Conservation (phyloP, 352 stramenopile species). For the Phytophthora pseudosyringae region DNA sequence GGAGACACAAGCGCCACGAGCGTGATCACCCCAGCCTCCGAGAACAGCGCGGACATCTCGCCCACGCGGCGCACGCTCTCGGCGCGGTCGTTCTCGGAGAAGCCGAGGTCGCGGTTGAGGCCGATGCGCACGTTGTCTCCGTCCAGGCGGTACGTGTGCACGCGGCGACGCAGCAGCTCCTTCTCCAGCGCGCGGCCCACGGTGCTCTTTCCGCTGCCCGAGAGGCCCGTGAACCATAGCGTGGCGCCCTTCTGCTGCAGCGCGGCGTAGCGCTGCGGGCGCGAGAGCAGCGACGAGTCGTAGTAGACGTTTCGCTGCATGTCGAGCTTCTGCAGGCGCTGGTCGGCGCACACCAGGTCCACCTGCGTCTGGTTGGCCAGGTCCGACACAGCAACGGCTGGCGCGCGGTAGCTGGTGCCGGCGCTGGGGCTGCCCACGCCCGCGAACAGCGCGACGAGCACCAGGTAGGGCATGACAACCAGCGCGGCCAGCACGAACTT, state of each 20-base stretch:
- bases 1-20: constrained; percentile 97
- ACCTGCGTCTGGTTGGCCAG: constrained; percentile 44
- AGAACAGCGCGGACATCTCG: constrained; percentile 97
- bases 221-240: constrained; percentile 98
- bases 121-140: constrained; percentile 99
- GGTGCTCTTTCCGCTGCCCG: constrained; percentile 97
- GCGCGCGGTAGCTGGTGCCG: background rate
- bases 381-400: constrained; percentile 2
- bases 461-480: constrained; percentile 65
- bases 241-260: constrained; percentile 97
- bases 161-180: constrained; percentile 92
- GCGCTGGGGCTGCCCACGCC: constrained; percentile 30
- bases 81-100: constrained; percentile 95
- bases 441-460: constrained; percentile 62
- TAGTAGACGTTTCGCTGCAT: constrained; percentile 87
- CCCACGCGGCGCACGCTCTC: constrained; percentile 97
- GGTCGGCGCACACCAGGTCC: constrained; percentile 54
- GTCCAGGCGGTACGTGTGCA: constrained; percentile 98
- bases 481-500: constrained; percentile 59
- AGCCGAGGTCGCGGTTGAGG: constrained; percentile 97
- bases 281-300: constrained; percentile 76
- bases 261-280: constrained; percentile 69
- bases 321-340: constrained; percentile 71
- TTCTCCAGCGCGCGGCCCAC: constrained; percentile 97
- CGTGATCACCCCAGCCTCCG: constrained; percentile 96